Conservation (phyloP, 805 yeast species). For the Metschnikowia lunata region DNA sequence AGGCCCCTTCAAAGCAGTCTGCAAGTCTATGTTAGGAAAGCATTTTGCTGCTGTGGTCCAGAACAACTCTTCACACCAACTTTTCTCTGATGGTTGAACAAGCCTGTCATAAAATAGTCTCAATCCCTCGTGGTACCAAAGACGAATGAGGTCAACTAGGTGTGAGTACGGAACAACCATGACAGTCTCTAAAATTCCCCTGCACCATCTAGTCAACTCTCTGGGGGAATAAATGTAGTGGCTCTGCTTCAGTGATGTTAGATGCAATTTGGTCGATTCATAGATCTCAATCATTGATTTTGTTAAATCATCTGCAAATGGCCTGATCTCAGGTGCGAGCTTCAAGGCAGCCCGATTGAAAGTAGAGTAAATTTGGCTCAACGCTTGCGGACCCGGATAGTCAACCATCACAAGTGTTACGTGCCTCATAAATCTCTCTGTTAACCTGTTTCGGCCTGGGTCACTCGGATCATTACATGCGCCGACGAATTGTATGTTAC, state of each 20-base stretch:
- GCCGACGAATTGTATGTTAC: constrained; percentile 78
- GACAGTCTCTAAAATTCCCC: constrained; percentile 62
- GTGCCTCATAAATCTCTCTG: constrained; percentile 63
- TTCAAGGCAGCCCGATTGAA: constrained; percentile 56
- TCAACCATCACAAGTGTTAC: constrained; percentile 66
- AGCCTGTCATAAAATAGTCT: constrained; percentile 76
- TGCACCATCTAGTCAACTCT: constrained; percentile 82
- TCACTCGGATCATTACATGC: constrained; percentile 92
- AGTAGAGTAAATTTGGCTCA: constrained; percentile 61
- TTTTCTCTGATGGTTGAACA: constrained; percentile 41
- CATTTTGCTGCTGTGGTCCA: constrained; percentile 24
- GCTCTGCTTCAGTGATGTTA: constrained; percentile 36
- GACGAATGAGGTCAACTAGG: constrained; percentile 43
- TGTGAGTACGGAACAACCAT: constrained; percentile 30
- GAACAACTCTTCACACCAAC: constrained; percentile 43
- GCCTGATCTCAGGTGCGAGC: constrained; percentile 55
- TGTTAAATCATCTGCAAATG: constrained; percentile 50
- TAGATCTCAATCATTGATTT: constrained; percentile 67
- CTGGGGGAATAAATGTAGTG: constrained; percentile 85
- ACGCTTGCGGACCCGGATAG: constrained; percentile 64
- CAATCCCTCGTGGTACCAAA: constrained; percentile 80
- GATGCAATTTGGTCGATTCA: constrained; percentile 34
- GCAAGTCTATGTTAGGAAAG: constrained; percentile 47
- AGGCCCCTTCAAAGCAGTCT: constrained; percentile 41
- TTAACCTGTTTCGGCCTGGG: constrained; percentile 61